Evolutionary conservation across 2,329 filamentous ascomycete species (phyloP), one percentile per base, ranked within the genome.

Genomic region (Alternaria consortialis): DNA sequence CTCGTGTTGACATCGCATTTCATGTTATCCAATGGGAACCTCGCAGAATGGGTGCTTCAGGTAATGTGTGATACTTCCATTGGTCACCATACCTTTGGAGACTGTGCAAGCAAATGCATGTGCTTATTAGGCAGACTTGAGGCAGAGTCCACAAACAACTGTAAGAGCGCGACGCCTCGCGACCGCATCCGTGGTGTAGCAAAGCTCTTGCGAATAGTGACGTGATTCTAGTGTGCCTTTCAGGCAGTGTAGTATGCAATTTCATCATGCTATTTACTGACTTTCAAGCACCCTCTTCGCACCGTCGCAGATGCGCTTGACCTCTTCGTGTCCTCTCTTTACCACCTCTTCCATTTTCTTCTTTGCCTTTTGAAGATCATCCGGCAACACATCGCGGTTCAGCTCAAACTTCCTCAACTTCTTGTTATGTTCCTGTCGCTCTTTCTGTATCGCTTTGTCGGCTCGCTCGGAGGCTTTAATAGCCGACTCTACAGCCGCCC

Each of bases 341-440:
- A 83, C 81, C 37, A 83, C 79, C 53, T 84, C 83, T 65, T 85
- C 83, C 83, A 85, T 85, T 66, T 72, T 62, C 67, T 78, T 78
- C 32, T 77, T 76, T 13, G 82, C 83, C 70, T 84, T 84, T 63
- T 83, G 81, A 58, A 84, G 56, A 68, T 84, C 82, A 67, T 85
- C 83, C 53, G 82, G 82, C 47, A 81, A 66, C 34, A 81, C 82
- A 6, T 67, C 75, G 64, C 77, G 81, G 11, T 74, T 77, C 56
- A 82, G 47, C 66, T 82, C 75, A 66, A 80, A 79, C 37, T 79
- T 80, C 48, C 82, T 72, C 54, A 84, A 47, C 68, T 80, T 82
- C 77, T 84, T 85, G 62, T 84, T 82, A 65, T 84, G 82, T 51
- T 79, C 79, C 29, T 78, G 78, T 47, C 83, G 72, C 20, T 82